Evolutionary conservation across 257 asterid species (phyloP).

Genomic region (Nicotiana obtusifolia): DNA sequence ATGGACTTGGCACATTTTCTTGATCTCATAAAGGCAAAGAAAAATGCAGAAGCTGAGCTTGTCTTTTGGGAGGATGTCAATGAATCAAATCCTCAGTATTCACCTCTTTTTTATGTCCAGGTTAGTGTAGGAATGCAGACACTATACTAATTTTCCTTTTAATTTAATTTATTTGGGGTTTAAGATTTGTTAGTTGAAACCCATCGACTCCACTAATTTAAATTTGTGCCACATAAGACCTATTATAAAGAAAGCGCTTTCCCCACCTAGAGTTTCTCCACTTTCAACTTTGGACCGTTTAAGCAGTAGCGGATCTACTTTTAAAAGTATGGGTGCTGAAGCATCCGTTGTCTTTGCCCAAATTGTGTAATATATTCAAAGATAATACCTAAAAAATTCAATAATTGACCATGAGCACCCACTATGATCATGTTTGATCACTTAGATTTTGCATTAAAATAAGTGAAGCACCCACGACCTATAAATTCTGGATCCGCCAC

Average conservation of each 20-base stretch:
- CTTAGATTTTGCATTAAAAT: too few relatives aligned
- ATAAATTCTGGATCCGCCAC: too few relatives aligned
- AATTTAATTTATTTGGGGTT: not conserved
- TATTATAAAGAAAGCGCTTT: not conserved
- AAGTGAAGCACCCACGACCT: too few relatives aligned
- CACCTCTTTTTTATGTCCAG: constrained; percentile 69
- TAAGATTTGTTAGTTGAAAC: not conserved
- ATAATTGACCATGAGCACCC: too few relatives aligned
- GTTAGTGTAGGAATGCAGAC: constrained; percentile 17
- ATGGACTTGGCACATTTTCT: constrained; percentile 39
- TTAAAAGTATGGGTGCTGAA: too few relatives aligned
- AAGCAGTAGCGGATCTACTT: too few relatives aligned
- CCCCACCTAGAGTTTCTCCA: not conserved
- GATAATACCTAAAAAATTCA: too few relatives aligned
- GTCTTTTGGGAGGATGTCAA: constrained; percentile 61
- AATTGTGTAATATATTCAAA: too few relatives aligned
- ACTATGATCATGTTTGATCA: too few relatives aligned
- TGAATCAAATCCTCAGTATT: constrained; percentile 40
- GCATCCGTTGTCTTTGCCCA: too few relatives aligned
- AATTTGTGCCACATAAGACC: not conserved
- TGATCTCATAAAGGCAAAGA: constrained; percentile 19
- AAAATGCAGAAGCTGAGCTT: constrained; percentile 30
- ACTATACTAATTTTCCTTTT: too few relatives aligned
- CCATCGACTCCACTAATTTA: not conserved
- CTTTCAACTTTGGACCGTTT: not conserved